phyloP scores from a whole-genome alignment of 2,329 filamentous ascomycete species.

The Magnaporthales sp. region DNA sequence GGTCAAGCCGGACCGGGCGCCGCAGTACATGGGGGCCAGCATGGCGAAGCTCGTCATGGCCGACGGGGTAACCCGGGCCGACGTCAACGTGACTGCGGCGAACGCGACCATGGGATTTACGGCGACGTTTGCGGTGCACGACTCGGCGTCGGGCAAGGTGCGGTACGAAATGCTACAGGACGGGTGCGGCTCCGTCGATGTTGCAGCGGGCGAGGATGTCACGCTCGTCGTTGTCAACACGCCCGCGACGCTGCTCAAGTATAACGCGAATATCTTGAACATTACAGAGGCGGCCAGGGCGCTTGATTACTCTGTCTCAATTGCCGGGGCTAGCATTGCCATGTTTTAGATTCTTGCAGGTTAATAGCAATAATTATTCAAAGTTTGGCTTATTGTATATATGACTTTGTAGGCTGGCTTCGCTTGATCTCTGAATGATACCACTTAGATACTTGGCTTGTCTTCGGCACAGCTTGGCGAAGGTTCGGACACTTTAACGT shows the following conservation, averaged over 20 bases:
- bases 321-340: neutral
- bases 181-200: conserved; percentile 22
- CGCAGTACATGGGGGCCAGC: conserved; percentile 40
- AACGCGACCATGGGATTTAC: conserved; percentile 19
- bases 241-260: conserved; percentile 30
- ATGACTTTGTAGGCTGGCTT: neutral
- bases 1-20: conserved; percentile 31
- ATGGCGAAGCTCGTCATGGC: conserved; percentile 33
- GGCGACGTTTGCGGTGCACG: conserved; percentile 28
- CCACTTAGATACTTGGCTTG: no score
- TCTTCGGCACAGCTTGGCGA: no score
- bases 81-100: conserved; percentile 2
- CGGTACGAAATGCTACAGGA: conserved; percentile 27
- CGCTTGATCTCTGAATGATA: no score
- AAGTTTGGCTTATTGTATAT: neutral
- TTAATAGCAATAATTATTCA: no score
- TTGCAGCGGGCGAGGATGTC: conserved; percentile 31
- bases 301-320: neutral
- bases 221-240: conserved; percentile 40
- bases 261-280: conserved; percentile 23
- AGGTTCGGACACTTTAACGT: no score
- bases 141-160: conserved; percentile 14
- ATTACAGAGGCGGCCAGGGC: neutral
- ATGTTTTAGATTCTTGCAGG: neutral
- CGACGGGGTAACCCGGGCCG: conserved; percentile 12